Evolutionary conservation across 345 rosid genomes (phyloP), one percentile per base, ranked within the genome.

Genomic region (Aquilaria malaccensis): DNA sequence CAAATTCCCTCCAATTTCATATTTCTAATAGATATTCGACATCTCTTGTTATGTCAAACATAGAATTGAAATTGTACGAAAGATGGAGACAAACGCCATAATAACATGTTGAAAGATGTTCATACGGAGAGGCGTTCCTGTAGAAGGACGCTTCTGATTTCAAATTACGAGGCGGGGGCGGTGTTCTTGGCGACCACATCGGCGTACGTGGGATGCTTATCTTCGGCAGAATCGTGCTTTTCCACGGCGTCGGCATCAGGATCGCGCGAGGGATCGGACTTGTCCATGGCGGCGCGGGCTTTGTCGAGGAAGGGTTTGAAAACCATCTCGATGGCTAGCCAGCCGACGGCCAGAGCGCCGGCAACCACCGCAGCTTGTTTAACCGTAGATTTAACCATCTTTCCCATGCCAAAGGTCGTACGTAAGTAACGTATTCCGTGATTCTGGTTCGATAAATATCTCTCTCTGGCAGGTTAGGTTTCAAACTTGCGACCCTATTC

Each of bases 301-400:
- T 75, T 84, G 77, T 77, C 87, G 70, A 86, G 79, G 65, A 86
- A 52, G 10, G 95, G 93, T 80, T 87, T 92, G 64, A 89, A 76
- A 60, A 85, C 93, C 60, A 92, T 31, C 83, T 86, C 96, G 31
- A 92, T 69, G 11, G 98, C 90, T 50, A 92, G 61, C 98, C 87
- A 86, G 45, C 88, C 92, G 2, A 88, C 67, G 10, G 89, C 86
- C 11, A 89, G 77, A 11, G 86, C 95, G 49, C 96, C 96, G 10
- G 81, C 70, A 22, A 85, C 96, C 55, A 76, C 76, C 59, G 80
- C 74, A 55, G 83, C 87, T 66, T 72, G 84, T 63, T 86, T 89
- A 47, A 46, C 50, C 29, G 55, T 2, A 10, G 68, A 14, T 53
- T 66, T 52, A 30, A 47, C 13, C 64, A 46, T 30, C 43, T 11